Conservation (phyloP, 371 early-diverging fungal species). For the Rhizopus microsporus region DNA sequence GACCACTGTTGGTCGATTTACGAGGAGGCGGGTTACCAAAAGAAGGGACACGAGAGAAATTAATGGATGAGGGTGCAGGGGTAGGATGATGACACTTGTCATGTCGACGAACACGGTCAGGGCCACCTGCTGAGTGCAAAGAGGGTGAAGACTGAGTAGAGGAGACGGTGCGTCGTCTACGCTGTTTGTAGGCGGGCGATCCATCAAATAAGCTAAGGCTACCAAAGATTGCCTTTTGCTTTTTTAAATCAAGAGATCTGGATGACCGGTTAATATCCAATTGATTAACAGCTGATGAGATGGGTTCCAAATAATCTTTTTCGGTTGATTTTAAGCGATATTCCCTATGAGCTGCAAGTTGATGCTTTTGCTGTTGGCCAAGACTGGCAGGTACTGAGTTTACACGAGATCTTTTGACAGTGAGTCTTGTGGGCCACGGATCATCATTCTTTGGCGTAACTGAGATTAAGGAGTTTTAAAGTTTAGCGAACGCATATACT, state of each 20-base stretch:
- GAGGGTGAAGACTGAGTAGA: conserved; percentile 26
- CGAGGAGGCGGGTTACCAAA: conserved; percentile 2
- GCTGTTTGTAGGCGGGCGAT: conserved; percentile 72
- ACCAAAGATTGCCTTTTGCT: conserved; percentile 54
- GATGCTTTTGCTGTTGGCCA: conserved; percentile 7
- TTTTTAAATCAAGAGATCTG: conserved; percentile 40
- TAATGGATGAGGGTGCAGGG: conserved; percentile 14
- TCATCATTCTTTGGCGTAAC: conserved; percentile 2
- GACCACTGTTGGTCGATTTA: conserved; percentile 6
- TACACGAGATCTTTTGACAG: conserved; percentile 41
- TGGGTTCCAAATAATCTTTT: conserved; percentile 28
- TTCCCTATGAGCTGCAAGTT: background rate
- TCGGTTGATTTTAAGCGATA: background rate
- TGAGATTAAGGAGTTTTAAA: background rate
- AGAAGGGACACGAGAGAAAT: conserved; percentile 4
- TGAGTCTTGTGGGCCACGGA: conserved; percentile 24
- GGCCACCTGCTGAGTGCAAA: conserved; percentile 22
- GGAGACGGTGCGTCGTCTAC: conserved; percentile 66
- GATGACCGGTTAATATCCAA: conserved; percentile 27
- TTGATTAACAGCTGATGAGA: conserved; percentile 31
- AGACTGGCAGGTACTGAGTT: conserved; percentile 37
- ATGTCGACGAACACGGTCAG: conserved; percentile 36
- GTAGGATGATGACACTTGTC: conserved; percentile 30
- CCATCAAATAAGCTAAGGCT: conserved; percentile 69
- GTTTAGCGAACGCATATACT: no score